A percentile compares a stretch with the other conserved stretches of the same genome.
These are phyloP conservation scores for Seiridium cupressi DNA, from an alignment of 2,329 filamentous ascomycete genomes.

Conservation along the genomic window DNA sequence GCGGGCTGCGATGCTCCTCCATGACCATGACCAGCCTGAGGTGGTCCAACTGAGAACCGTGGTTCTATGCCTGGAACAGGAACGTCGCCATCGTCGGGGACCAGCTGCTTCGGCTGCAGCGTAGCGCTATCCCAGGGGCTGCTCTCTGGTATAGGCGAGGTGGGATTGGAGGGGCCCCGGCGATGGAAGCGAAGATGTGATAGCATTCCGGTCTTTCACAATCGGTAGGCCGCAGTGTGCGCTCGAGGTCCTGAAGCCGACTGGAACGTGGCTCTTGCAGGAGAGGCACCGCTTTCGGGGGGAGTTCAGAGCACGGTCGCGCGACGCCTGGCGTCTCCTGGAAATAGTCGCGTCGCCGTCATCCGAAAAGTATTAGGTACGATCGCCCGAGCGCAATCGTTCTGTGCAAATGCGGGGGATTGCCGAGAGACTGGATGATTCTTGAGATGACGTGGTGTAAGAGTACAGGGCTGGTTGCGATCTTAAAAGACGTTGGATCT, in stretches of 20 bases:
- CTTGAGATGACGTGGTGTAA: no score
- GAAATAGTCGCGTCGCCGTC: conserved; percentile 4
- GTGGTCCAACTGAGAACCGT: conserved; percentile 21
- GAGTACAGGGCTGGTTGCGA: no score
- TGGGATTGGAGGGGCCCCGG: conserved; percentile 54
- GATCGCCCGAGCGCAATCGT: background rate
- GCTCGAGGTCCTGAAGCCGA: background rate
- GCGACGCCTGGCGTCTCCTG: conserved; percentile 4
- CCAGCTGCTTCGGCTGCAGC: conserved; percentile 39
- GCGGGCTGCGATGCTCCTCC: conserved; percentile 10
- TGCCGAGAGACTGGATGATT: no score
- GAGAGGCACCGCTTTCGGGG: background rate
- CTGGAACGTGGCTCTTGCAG: background rate
- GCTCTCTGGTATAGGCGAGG: conserved; percentile 50
- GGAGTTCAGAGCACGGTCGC: background rate
- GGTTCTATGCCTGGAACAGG: conserved; percentile 44
- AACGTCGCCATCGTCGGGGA: conserved; percentile 39
- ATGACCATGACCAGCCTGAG: conserved; percentile 29
- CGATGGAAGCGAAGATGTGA: conserved; percentile 59
- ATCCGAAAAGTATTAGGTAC: background rate
- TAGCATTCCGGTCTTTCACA: conserved; percentile 35
- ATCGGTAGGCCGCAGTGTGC: background rate
- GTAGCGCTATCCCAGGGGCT: conserved; percentile 36
- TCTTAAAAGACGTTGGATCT: no score
- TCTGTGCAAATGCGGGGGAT: no score